phyloP scores from a whole-genome alignment of 163 green algal species.

The Scenedesmus sp. region DNA sequence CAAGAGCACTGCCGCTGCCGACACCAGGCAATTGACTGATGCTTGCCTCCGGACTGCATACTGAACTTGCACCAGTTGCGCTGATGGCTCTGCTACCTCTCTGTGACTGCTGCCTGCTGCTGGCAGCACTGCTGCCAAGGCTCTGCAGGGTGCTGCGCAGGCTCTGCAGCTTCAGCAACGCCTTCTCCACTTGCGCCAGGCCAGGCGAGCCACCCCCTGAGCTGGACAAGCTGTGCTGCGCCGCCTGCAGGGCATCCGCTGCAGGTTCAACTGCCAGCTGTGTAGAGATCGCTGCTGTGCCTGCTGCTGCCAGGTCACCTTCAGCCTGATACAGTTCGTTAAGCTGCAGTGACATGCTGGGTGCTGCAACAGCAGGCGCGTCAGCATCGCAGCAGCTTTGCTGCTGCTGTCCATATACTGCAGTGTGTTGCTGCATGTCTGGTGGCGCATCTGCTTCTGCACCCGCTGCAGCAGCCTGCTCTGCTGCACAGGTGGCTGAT shows the following conservation, averaged over 20 bases:
- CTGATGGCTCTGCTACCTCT: neutral
- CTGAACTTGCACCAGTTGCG: neutral
- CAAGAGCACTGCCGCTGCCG: neutral
- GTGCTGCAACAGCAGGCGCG: neutral
- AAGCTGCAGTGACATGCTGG: neutral
- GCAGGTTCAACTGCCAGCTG: neutral
- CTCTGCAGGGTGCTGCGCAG: constrained; percentile 30
- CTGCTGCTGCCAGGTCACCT: neutral
- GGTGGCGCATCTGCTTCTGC: neutral
- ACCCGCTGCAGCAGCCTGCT: neutral
- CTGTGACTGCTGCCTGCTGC: constrained; percentile 18
- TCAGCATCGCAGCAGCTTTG: neutral
- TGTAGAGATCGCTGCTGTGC: neutral
- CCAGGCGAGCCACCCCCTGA: neutral
- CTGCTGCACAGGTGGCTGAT: neutral
- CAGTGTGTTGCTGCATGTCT: neutral
- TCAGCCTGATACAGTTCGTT: neutral
- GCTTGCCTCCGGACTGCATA: neutral
- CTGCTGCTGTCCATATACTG: neutral
- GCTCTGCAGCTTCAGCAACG: constrained; percentile 38
- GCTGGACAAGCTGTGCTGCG: neutral
- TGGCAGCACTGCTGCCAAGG: constrained; percentile 12
- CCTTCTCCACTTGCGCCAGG: constrained; percentile 16
- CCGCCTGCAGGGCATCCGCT: neutral
- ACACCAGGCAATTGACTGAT: neutral